phyloP scores from a whole-genome alignment of 177 flowering plant species.

The Telopea speciosissima region DNA sequence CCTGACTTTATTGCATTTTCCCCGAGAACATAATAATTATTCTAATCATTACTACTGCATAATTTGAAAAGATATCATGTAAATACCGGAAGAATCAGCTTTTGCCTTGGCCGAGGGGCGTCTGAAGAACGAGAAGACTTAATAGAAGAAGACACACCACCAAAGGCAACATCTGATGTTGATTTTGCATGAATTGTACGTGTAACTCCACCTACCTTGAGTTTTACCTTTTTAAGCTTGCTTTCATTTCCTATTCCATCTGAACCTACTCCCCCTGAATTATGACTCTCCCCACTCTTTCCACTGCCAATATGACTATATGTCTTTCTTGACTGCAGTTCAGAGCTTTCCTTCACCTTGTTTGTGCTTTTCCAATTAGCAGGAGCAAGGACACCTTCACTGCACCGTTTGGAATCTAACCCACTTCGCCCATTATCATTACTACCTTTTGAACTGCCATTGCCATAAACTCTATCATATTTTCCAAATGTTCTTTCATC shows the following conservation, averaged over 20 bases:
- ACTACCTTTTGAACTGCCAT: constrained; percentile 23
- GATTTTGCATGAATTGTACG: constrained; percentile 54
- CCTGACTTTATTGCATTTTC: not conserved
- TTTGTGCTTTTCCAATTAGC: constrained; percentile 35
- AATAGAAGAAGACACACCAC: constrained; percentile 17
- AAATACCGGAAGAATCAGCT: constrained; percentile 27
- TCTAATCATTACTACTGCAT: not conserved
- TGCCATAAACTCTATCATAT: constrained; percentile 24
- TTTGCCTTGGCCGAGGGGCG: constrained; percentile 22
- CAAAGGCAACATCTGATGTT: constrained; percentile 25
- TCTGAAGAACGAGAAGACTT: constrained; percentile 30
- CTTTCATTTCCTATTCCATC: constrained; percentile 35
- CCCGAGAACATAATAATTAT: too few species aligned
- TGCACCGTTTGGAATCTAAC: constrained; percentile 31
- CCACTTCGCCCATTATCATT: constrained; percentile 31
- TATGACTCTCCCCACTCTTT: constrained; percentile 18
- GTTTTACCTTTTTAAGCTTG: constrained; percentile 56
- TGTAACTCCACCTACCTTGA: constrained; percentile 70
- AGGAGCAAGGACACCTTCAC: constrained; percentile 65
- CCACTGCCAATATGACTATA: constrained; percentile 9
- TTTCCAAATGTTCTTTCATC: constrained; percentile 32
- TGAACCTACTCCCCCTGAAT: constrained; percentile 17
- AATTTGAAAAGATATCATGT: not conserved
- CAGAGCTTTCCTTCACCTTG: constrained; percentile 27
- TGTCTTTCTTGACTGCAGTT: constrained; percentile 16